Conservation (phyloP, 768 basidiomycete species). For the Ephemerocybe angulata region DNA sequence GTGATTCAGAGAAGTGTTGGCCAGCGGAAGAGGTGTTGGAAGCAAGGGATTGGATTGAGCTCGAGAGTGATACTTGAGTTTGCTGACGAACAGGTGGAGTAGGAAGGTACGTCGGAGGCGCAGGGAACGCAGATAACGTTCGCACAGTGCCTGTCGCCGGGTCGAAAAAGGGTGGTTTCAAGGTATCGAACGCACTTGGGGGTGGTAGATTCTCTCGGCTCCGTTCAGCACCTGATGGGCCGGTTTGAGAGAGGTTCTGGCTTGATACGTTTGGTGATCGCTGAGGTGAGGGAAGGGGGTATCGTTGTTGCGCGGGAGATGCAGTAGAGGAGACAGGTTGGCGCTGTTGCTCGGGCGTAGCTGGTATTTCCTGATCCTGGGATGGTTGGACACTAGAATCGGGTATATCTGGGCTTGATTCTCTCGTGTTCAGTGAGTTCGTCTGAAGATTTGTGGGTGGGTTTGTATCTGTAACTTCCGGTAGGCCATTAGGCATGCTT, state of each 20-base stretch:
- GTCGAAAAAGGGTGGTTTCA: conserved; percentile 32
- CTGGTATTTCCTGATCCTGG: background rate
- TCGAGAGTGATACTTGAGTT: conserved; percentile 18
- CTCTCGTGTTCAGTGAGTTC: background rate
- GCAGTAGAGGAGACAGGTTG: background rate
- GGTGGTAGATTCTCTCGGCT: conserved; percentile 10
- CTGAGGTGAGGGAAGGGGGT: conserved; percentile 1
- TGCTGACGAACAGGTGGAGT: conserved; percentile 43
- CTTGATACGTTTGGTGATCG: background rate
- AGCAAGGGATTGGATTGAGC: conserved; percentile 3
- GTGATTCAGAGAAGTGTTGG: conserved; percentile 4
- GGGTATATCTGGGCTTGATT: background rate
- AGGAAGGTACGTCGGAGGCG: conserved; percentile 70
- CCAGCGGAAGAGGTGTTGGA: background rate
- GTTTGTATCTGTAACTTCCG: conserved; percentile 5
- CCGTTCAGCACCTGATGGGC: background rate
- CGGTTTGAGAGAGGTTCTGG: background rate
- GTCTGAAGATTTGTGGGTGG: conserved; percentile 3
- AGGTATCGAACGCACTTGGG: conserved; percentile 34
- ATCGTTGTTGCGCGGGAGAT: background rate
- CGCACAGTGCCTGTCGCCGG: conserved; percentile 53
- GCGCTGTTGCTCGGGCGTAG: background rate
- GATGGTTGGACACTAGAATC: background rate
- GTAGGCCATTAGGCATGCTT: conserved; percentile 42
- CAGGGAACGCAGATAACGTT: conserved; percentile 69